Base-by-base conservation (phyloP, 495 filamentous ascomycete genomes). In the Bacidia rubella region DNA sequence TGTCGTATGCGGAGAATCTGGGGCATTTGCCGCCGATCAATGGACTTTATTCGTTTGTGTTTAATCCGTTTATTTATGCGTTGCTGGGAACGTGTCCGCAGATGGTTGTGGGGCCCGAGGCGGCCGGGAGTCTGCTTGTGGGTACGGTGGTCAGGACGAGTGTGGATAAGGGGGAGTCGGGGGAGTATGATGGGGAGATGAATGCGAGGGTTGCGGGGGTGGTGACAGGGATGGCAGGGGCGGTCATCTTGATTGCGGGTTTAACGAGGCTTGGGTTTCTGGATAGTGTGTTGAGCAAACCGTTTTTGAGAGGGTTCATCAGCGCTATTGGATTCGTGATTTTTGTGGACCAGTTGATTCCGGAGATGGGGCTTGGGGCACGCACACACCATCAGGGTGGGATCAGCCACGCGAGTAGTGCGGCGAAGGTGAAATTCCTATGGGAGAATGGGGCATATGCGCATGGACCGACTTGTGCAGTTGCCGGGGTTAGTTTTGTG, bases 291-390 rank as follows among this genome's bases (percentile, higher is more conserved):
- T 73, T 99, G 51, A 94, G 87, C 57, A 73, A 90, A 24, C 93
- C 92, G 0, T 95, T 99, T 57, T 68, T 97, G 25, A 73, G 92
- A 50, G 92, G 92, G 1, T 99, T 99, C 66, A 96, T 99, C 66
- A 90, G 83, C 46, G 90, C 93, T 27, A 87, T 99, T 63, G 92
- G 92, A 29, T 85, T 94, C 42, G 89, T 97, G 44, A 97, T 99
- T 62, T 75, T 93, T 43, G 86, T 96, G 25, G 92, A 97, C 65
- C 92, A 99, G 66, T 69, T 95, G 45, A 84, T 96, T 38, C 87
- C 89, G 2, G 88, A 97, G 64, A 72, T 90, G 61, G 92, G 92
- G 3, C 72, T 99, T 17, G 86, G 0, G 73, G 74, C 46, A 60
- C 79, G 1, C 57, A 68, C 11, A 71, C 57, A 58, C 27, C 69